These are phyloP conservation scores for Pleurotus tuoliensis DNA, from an alignment of 768 basidiomycete species.

Conservation along the genomic window DNA sequence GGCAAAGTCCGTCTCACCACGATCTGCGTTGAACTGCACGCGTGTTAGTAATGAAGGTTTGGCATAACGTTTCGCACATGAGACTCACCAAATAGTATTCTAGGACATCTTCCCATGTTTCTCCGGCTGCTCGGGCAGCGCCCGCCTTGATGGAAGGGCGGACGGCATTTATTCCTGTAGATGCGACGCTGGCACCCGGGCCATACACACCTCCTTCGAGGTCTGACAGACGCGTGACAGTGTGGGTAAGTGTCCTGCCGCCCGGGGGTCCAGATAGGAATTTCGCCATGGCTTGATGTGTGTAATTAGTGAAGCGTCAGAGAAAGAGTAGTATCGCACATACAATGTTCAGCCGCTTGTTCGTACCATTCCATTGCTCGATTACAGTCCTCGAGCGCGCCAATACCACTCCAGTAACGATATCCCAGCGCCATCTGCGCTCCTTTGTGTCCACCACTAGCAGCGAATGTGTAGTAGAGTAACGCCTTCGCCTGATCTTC, in stretches of 20 bases:
- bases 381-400: slow-evolving; percentile 82
- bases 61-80: neutral
- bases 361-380: slow-evolving; percentile 88
- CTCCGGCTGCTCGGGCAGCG: slow-evolving; percentile 78
- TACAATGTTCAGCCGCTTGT: slow-evolving; percentile 81
- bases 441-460: slow-evolving; percentile 79
- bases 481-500: slow-evolving; percentile 80
- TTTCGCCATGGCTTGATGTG: slow-evolving; percentile 62
- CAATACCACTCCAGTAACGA: slow-evolving; percentile 94
- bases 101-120: slow-evolving; percentile 90
- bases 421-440: slow-evolving; percentile 94
- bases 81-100: slow-evolving; percentile 80
- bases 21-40: slow-evolving; percentile 87
- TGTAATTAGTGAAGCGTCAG: neutral
- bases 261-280: slow-evolving; percentile 89
- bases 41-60: slow-evolving; percentile 3
- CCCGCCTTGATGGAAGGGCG: slow-evolving; percentile 83
- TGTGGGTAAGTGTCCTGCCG: slow-evolving; percentile 80
- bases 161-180: slow-evolving; percentile 70
- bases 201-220: slow-evolving; percentile 92
- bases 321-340: slow-evolving; percentile 3
- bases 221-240: slow-evolving; percentile 82
- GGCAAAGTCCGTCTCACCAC: slow-evolving; percentile 85
- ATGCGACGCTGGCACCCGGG: slow-evolving; percentile 90
- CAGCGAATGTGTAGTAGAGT: slow-evolving; percentile 92